Conservation (phyloP, 2,329 filamentous ascomycete genomes). For the Penicillium glabrum region DNA sequence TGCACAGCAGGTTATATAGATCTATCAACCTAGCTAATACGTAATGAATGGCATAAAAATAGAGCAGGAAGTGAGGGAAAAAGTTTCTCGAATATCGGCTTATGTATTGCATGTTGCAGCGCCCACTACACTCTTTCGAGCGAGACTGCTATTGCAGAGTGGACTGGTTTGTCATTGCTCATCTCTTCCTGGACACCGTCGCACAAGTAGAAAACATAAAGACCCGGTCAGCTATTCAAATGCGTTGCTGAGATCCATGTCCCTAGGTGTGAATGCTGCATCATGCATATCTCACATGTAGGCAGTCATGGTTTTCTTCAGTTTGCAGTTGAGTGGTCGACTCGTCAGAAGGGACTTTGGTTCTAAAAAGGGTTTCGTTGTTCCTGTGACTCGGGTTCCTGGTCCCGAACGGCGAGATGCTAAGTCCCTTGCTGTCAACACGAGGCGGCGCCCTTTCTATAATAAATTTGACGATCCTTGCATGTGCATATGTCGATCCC, state of each 20-base stretch:
- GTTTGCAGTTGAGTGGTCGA: neutral
- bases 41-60: neutral
- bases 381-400: neutral
- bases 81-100: neutral
- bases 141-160: slow-evolving; percentile 18
- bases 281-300: slow-evolving; percentile 20
- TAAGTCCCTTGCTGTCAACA: slow-evolving; percentile 19
- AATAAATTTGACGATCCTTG: slow-evolving; percentile 17
- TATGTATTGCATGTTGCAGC: neutral
- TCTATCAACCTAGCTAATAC: neutral
- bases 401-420: slow-evolving; percentile 7
- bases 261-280: slow-evolving; percentile 4
- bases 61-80: neutral
- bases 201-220: slow-evolving; percentile 1
- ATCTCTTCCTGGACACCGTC: neutral
- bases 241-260: neutral
- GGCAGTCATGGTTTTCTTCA: slow-evolving; percentile 9
- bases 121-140: neutral
- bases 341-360: slow-evolving; percentile 1
- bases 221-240: slow-evolving; percentile 2
- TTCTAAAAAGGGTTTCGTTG: neutral
- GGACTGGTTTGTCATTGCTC: slow-evolving; percentile 14
- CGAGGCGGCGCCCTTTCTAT: slow-evolving; percentile 9
- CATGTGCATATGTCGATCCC: slow-evolving; percentile 7
- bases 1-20: neutral